Percentiles rank a stretch among this genome's conserved stretches.
These are phyloP conservation scores for Paradendryphiella salina DNA, from an alignment of 2,329 filamentous ascomycete species.

Conservation along the genomic window DNA sequence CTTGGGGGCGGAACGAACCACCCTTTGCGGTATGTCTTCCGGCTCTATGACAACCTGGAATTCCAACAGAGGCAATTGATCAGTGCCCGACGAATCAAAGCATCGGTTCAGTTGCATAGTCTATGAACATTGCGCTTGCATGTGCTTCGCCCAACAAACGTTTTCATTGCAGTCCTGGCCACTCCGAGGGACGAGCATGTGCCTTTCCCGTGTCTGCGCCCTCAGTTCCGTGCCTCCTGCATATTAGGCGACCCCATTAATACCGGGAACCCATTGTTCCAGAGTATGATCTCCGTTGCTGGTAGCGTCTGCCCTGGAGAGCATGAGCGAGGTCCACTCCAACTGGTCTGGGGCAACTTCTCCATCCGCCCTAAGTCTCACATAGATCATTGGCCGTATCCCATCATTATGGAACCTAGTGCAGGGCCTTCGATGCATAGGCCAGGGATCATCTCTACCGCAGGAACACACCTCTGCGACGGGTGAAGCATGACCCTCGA, in stretches of 20 bases:
- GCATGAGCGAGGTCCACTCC: conserved; percentile 3
- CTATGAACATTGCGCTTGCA: no score
- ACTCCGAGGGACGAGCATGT: background rate
- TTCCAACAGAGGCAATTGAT: background rate
- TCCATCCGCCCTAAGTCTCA: conserved; percentile 5
- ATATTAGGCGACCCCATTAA: conserved; percentile 6
- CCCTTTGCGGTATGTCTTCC: conserved; percentile 6
- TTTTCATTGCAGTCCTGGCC: background rate
- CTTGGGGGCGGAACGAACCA: background rate
- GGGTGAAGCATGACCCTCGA: conserved; percentile 9
- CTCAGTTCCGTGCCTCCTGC: background rate
- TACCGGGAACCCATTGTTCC: conserved; percentile 1
- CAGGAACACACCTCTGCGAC: conserved; percentile 2
- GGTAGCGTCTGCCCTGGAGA: conserved; percentile 1
- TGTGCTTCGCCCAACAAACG: background rate
- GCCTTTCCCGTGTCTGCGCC: no score
- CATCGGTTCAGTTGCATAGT: background rate
- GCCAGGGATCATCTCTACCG: conserved; percentile 8
- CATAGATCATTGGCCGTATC: conserved; percentile 5
- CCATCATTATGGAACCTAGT: conserved; percentile 9
- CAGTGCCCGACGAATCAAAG: background rate
- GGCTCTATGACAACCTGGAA: background rate
- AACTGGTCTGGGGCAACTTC: conserved; percentile 5
- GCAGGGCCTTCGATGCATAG: conserved; percentile 3
- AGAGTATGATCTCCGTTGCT: conserved; percentile 7